A percentile compares a stretch with the other conserved stretches of the same genome.
Evolutionary conservation across 306 rosid species (phyloP).

Genomic region (Vigna mungo): DNA sequence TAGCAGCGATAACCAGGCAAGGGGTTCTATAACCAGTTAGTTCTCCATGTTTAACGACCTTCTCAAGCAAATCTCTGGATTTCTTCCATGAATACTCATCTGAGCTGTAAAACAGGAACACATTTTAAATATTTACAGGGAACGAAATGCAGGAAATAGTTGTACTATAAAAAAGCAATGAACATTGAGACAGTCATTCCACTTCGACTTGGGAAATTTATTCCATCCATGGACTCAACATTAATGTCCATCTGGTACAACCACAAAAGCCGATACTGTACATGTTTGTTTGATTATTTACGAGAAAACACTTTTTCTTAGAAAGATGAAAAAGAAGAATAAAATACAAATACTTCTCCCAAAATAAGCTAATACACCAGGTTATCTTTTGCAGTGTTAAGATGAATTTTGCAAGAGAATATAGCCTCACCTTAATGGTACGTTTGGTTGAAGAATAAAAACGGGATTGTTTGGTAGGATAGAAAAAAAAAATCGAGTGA

Average conservation of each 20-base stretch:
- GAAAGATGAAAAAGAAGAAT: background rate
- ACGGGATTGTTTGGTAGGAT: too few species aligned
- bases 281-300: background rate
- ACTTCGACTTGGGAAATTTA: slow-evolving; percentile 9
- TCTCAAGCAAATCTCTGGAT: slow-evolving; percentile 74
- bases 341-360: background rate
- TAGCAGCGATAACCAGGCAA: slow-evolving; percentile 80
- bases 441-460: too few species aligned
- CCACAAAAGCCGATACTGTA: background rate
- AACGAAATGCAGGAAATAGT: slow-evolving; percentile 3
- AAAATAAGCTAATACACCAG: background rate
- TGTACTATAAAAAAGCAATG: background rate
- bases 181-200: background rate
- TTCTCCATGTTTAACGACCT: slow-evolving; percentile 85
- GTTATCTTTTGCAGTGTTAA: background rate
- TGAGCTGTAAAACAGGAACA: slow-evolving; percentile 66
- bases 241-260: background rate
- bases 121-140: slow-evolving; percentile 19
- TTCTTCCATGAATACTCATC: slow-evolving; percentile 83
- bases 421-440: background rate
- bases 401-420: background rate
- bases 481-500: too few species aligned
- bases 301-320: background rate
- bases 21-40: slow-evolving; percentile 77
- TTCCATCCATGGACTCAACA: slow-evolving; percentile 17